Evolutionary conservation across 2,329 filamentous ascomycete species (phyloP).

Genomic region (Exophiala alcalophila): DNA sequence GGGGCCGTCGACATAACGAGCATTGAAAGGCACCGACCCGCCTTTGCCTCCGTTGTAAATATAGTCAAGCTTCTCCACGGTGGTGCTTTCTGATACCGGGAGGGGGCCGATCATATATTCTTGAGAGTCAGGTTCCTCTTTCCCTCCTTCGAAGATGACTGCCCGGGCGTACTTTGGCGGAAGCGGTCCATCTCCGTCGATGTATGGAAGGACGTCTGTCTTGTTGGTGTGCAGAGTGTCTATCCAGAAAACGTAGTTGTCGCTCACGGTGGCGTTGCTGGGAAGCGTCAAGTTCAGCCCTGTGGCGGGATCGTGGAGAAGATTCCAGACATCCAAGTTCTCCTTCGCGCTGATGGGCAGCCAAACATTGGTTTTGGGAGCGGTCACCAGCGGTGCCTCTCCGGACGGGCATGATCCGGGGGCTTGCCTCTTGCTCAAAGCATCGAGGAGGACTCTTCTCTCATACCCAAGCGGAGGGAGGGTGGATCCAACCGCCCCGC

Average conservation of each 20-base stretch:
- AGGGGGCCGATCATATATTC: constrained; percentile 51
- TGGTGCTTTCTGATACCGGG: constrained; percentile 42
- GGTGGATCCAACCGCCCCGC: constrained; percentile 4
- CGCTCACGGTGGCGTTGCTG: constrained; percentile 33
- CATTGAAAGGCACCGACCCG: constrained; percentile 13
- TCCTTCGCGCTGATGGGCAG: constrained; percentile 43
- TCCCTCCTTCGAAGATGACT: constrained; percentile 36
- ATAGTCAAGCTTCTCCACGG: constrained; percentile 31
- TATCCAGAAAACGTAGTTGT: constrained; percentile 51
- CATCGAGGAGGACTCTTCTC: constrained; percentile 14
- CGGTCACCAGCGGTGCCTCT: constrained; percentile 23
- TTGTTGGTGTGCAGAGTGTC: constrained; percentile 52
- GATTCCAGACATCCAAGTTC: constrained; percentile 44
- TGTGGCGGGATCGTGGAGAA: constrained; percentile 41
- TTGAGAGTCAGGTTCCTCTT: constrained; percentile 15
- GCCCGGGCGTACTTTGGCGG: constrained; percentile 48
- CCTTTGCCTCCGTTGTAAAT: constrained; percentile 18
- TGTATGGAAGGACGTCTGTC: constrained; percentile 44
- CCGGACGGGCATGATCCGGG: constrained; percentile 5
- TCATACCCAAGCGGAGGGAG: constrained; percentile 21
- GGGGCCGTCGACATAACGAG: constrained; percentile 9
- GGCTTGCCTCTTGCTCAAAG: constrained; percentile 9
- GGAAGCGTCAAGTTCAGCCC: constrained; percentile 48
- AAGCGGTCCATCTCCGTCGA: constrained; percentile 38
- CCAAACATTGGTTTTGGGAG: constrained; percentile 45